Conservation (phyloP, 1,284 basidiomycete genomes). For the Heliocybe sulcata region DNA sequence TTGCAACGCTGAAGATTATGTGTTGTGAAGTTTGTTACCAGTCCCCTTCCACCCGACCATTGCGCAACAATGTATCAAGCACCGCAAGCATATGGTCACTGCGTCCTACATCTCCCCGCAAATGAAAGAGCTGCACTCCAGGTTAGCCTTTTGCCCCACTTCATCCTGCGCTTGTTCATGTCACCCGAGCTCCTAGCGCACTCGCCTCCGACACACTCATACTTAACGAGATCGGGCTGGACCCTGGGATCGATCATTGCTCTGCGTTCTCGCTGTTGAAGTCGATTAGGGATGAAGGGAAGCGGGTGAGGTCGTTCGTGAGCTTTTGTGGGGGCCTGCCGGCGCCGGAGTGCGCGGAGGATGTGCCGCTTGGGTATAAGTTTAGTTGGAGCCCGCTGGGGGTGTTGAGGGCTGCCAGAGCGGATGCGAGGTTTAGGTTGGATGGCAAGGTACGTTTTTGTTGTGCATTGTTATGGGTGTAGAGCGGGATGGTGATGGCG, state of each 20-base stretch:
- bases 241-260: constrained; percentile 95
- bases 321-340: constrained; percentile 95
- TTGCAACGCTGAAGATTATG: neutral
- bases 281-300: constrained; percentile 48
- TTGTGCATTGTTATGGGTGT: constrained; percentile 31
- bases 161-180: neutral
- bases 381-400: constrained; percentile 94
- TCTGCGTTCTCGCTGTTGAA: constrained; percentile 78
- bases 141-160: constrained; percentile 32
- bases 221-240: constrained; percentile 90
- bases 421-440: constrained; percentile 70
- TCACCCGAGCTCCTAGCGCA: constrained; percentile 40
- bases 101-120: constrained; percentile 87
- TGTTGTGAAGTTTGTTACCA: constrained; percentile 60
- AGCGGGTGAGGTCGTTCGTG: constrained; percentile 71
- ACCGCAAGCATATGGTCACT: constrained; percentile 80
- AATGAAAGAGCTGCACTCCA: constrained; percentile 65
- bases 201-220: constrained; percentile 63
- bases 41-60: constrained; percentile 71
- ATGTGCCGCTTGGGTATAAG: constrained; percentile 81
- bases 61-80: constrained; percentile 72
- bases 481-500: neutral
- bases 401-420: constrained; percentile 79
- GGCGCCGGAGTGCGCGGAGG: constrained; percentile 57
- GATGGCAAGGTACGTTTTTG: constrained; percentile 19